A percentile compares a stretch with the other conserved stretches of the same genome.
Conservation (phyloP, 2,329 filamentous ascomycete genomes). For the Phaeosphaeriaceae sp. region DNA sequence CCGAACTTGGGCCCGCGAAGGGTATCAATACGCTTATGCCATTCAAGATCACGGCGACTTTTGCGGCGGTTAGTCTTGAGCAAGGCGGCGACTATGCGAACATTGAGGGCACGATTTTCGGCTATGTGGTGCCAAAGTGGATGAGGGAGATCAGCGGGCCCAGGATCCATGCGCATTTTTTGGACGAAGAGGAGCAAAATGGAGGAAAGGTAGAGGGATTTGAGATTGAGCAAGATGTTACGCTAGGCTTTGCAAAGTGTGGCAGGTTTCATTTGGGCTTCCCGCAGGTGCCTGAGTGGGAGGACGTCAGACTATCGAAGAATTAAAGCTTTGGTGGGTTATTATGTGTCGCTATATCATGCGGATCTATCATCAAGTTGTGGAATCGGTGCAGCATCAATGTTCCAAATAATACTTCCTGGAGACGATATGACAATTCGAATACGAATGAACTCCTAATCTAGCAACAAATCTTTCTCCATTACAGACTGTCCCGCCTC, state of each 20-base stretch:
- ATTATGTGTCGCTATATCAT: too few relatives aligned
- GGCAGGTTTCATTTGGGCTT: slow-evolving; percentile 54
- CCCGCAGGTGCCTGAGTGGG: slow-evolving; percentile 51
- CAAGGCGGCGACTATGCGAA: slow-evolving; percentile 27
- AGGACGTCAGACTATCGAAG: slow-evolving; percentile 34
- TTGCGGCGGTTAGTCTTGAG: slow-evolving; percentile 42
- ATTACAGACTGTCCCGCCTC: not conserved
- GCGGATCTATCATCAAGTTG: too few relatives aligned
- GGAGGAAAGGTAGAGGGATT: slow-evolving; percentile 50
- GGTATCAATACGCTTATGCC: slow-evolving; percentile 50
- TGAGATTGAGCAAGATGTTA: slow-evolving; percentile 42
- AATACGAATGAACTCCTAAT: too few relatives aligned
- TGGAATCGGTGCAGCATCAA: too few relatives aligned
- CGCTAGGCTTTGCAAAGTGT: slow-evolving; percentile 49
- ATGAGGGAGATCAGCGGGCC: slow-evolving; percentile 51
- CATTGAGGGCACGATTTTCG: slow-evolving; percentile 50
- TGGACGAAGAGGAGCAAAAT: slow-evolving; percentile 32
- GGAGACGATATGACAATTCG: too few relatives aligned
- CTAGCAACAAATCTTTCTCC: too few relatives aligned
- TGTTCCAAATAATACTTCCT: too few relatives aligned
- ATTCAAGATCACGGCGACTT: slow-evolving; percentile 47
- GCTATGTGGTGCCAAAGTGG: slow-evolving; percentile 50
- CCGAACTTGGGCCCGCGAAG: slow-evolving; percentile 25
- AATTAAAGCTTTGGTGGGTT: too few relatives aligned
- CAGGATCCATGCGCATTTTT: slow-evolving; percentile 47